Base-by-base conservation (phyloP, 2,329 filamentous ascomycete species). In the Neopestalotiopsis sp. region DNA sequence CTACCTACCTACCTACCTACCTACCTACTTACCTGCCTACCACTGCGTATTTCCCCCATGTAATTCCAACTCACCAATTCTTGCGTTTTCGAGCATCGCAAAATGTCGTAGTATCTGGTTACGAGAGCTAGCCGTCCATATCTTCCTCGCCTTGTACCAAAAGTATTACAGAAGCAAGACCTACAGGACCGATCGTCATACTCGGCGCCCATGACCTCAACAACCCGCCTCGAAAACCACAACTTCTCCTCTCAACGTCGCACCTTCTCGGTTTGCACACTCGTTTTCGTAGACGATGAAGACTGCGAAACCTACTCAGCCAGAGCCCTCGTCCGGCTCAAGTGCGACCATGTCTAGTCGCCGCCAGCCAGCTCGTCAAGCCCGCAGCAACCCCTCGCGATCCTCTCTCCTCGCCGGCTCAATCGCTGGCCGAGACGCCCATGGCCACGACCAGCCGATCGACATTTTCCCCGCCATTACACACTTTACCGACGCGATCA, bases 401-500 rank as follows among this genome's bases (percentile, higher is more conserved):
- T 85, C 82, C 68, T 85, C 86, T 68, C 49, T 68, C 40, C 76
- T 82, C 73, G 79, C 81, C 75, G 86, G 85, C 75, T 76, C 79
- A 68, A 79, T 80, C 68, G 76, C 71, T 72, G 79, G 78, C 66
- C 82, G 83, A 79, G 86, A 87, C 73, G 81, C 79, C 68, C 79
- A 83, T 42, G 79, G 80, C 66, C 82, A 84, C 68, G 86, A 88
- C 71, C 88, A 89, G 75, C 87, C 88, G 75, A 89, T 91, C 83
- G 88, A 91, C 74, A 89, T 91, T 74, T 91, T 90, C 74, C 90
- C 89, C 59, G 90, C 87, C 67, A 87, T 91, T 72, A 90, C 88
- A 12, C 88, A 91, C 81, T 98, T 99, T 79, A 93, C 95, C 71
- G 95, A 98, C 80, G 91, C 94, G 71, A 94, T 98, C 78, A 91